Evolutionary conservation across 306 rosid genomes (phyloP).

Genomic region (Medicago lupulina): DNA sequence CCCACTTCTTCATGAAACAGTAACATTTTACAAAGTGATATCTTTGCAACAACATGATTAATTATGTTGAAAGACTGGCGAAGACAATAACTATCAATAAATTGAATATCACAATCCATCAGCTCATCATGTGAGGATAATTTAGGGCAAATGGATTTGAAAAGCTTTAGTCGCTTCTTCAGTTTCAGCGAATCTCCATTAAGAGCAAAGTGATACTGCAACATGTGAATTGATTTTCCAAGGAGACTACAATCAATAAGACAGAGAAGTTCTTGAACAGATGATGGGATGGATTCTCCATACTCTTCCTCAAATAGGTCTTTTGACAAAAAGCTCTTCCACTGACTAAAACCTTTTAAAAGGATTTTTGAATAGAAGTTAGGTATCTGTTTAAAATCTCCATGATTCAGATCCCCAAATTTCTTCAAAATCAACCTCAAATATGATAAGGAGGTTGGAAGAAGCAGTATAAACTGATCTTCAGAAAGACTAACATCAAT

Average conservation of each 20-base stretch:
- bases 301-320: conserved; percentile 74
- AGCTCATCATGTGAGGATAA: conserved; percentile 54
- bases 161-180: conserved; percentile 64
- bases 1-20: conserved; percentile 61
- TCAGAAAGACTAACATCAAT: conserved; percentile 55
- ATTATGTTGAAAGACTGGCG: conserved; percentile 60
- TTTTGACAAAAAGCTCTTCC: conserved; percentile 69
- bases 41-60: conserved; percentile 66
- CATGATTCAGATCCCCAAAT: conserved; percentile 49
- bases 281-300: conserved; percentile 62
- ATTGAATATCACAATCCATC: conserved; percentile 61
- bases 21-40: conserved; percentile 67
- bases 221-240: conserved; percentile 72
- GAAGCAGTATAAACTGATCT: conserved; percentile 70
- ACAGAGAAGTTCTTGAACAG: conserved; percentile 62
- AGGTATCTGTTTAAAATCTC: conserved; percentile 52
- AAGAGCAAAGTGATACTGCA: conserved; percentile 63
- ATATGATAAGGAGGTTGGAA: conserved; percentile 72
- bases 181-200: conserved; percentile 57
- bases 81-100: conserved; percentile 52
- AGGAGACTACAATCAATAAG: conserved; percentile 75
- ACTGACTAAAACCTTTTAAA: conserved; percentile 65
- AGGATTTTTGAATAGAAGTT: conserved; percentile 68
- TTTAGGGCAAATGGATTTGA: conserved; percentile 61
- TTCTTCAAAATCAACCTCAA: conserved; percentile 57